phyloP scores from a whole-genome alignment of 345 rosid genomes.

The Eucalyptus pauciflora region DNA sequence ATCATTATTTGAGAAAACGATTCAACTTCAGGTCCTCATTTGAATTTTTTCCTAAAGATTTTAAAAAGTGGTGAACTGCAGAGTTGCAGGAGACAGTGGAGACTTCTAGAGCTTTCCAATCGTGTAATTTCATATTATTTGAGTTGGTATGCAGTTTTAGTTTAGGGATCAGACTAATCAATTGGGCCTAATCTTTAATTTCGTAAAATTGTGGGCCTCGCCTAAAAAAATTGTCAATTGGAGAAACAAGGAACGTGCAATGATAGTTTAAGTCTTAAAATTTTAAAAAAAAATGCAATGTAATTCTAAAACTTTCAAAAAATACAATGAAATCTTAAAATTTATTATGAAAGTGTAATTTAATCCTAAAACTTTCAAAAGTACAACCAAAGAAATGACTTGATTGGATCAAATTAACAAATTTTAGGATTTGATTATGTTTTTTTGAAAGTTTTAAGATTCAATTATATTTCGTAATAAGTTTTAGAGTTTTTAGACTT shows the following conservation, averaged over 20 bases:
- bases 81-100: not conserved
- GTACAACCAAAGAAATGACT: not conserved
- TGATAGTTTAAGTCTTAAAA: too few relatives aligned
- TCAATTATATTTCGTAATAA: fast-evolving
- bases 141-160: not conserved
- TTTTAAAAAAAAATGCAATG: fast-evolving
- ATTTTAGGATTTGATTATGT: fast-evolving
- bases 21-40: too few relatives aligned
- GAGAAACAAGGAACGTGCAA: not conserved
- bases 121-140: too few relatives aligned
- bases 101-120: not conserved
- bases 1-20: too few relatives aligned
- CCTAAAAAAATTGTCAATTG: not conserved
- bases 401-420: not conserved
- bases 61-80: not conserved
- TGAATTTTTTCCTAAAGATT: not conserved
- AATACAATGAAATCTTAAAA: too few relatives aligned
- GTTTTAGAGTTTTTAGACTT: not conserved
- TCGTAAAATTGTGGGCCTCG: not conserved
- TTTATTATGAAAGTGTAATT: too few relatives aligned
- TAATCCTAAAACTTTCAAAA: too few relatives aligned
- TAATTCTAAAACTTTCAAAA: too few relatives aligned
- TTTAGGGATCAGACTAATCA: not conserved
- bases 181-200: not conserved
- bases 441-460: too few relatives aligned